These are phyloP conservation scores for Ustulina deusta DNA, from an alignment of 2,329 filamentous ascomycete genomes.

Conservation along the genomic window DNA sequence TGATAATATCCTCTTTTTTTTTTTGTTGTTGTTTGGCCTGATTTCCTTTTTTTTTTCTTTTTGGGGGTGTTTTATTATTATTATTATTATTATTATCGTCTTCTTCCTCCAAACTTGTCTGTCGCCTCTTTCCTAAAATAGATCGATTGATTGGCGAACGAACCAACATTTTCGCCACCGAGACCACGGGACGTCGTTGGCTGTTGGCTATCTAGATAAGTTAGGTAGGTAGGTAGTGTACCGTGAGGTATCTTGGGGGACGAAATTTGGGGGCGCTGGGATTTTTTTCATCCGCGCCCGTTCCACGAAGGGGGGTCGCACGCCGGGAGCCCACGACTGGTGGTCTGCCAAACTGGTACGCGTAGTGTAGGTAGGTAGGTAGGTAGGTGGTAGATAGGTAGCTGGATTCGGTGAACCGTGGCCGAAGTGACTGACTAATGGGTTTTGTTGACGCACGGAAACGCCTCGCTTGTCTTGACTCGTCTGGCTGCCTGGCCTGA, in stretches of 20 bases:
- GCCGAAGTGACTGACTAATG: not conserved
- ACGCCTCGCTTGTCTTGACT: not conserved
- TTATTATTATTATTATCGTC: not conserved
- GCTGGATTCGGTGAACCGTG: not conserved
- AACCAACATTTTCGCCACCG: slow-evolving; percentile 3
- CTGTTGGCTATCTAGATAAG: not conserved
- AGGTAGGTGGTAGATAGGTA: not conserved
- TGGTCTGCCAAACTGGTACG: not conserved
- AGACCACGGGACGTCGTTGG: not conserved
- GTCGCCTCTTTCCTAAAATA: slow-evolving; percentile 2
- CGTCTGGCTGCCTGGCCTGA: not conserved
- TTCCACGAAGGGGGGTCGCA: slow-evolving; percentile 17
- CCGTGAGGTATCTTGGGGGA: not conserved
- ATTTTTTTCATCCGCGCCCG: not conserved
- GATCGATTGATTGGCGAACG: not conserved
- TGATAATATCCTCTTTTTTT: not conserved
- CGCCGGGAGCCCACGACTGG: not conserved
- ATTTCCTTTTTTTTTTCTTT: not conserved
- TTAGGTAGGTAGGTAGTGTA: not conserved
- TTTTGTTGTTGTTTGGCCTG: not conserved
- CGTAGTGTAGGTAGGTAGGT: not conserved
- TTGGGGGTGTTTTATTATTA: no score
- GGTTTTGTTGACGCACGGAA: not conserved
- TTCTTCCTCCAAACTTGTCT: not conserved
- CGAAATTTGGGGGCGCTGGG: not conserved